These are phyloP conservation scores for Mycena filopes DNA, from an alignment of 768 basidiomycete genomes.

Conservation along the genomic window DNA sequence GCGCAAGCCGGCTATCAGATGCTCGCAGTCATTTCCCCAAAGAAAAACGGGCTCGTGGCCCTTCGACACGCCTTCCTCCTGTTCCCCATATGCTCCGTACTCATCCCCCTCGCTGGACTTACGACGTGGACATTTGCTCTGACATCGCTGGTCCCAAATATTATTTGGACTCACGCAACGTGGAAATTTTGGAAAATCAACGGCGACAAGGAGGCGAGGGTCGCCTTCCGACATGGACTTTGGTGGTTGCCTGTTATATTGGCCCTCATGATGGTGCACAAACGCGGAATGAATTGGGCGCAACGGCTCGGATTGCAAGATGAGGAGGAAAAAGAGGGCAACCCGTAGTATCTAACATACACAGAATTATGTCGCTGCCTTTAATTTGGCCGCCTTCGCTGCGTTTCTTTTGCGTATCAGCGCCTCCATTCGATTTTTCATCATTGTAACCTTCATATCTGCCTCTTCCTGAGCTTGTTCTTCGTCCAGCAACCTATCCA, in stretches of 20 bases:
- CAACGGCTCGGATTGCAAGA: constrained; percentile 63
- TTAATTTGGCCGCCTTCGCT: constrained; percentile 37
- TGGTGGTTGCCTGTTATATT: constrained; percentile 93
- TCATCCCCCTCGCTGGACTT: constrained; percentile 89
- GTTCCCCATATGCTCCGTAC: constrained; percentile 78
- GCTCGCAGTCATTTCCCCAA: constrained; percentile 83
- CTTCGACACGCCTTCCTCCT: constrained; percentile 85
- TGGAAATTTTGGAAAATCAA: constrained; percentile 78
- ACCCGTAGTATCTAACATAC: constrained; percentile 7
- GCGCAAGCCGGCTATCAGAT: constrained; percentile 97
- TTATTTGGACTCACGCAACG: constrained; percentile 71
- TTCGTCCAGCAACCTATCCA: constrained; percentile 87
- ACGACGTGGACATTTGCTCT: constrained; percentile 93
- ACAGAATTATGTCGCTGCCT: constrained; percentile 15
- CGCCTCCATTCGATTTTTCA: constrained; percentile 75
- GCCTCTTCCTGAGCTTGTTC: constrained; percentile 90
- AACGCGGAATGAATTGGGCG: constrained; percentile 83
- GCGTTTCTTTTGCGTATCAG: constrained; percentile 60
- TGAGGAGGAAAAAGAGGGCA: constrained; percentile 35
- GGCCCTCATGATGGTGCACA: constrained; percentile 95
- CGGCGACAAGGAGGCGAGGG: constrained; percentile 80
- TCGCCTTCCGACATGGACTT: constrained; percentile 83
- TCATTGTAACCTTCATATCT: constrained; percentile 73
- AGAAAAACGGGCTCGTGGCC: constrained; percentile 85
- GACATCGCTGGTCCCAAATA: constrained; percentile 81